phyloP scores from a whole-genome alignment of 805 yeast genomes.

The Candida golubevii region DNA sequence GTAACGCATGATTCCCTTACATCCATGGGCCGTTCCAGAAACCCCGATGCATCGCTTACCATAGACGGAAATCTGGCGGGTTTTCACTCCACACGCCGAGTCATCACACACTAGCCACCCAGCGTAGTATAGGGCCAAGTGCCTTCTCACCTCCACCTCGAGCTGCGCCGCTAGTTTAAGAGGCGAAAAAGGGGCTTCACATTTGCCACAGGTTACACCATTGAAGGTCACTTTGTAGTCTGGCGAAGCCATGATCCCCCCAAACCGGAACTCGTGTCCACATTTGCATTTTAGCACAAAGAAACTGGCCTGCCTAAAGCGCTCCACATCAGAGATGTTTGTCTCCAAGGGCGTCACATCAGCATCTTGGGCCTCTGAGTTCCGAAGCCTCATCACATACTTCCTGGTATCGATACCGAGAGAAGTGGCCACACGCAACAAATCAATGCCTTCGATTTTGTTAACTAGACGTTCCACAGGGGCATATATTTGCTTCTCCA shows the following conservation, averaged over 20 bases:
- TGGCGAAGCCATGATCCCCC: conserved; percentile 66
- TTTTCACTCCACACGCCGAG: conserved; percentile 67
- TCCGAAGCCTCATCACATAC: conserved; percentile 45
- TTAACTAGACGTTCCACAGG: conserved; percentile 87
- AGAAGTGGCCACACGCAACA: conserved; percentile 67
- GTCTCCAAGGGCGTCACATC: conserved; percentile 74
- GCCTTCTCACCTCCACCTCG: conserved; percentile 65
- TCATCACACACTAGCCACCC: conserved; percentile 88
- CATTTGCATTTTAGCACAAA: conserved; percentile 62
- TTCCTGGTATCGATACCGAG: conserved; percentile 73
- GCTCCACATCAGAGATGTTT: conserved; percentile 72
- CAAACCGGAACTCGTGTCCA: conserved; percentile 56
- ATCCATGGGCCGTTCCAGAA: conserved; percentile 56
- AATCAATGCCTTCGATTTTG: conserved; percentile 81
- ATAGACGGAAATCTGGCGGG: conserved; percentile 84
- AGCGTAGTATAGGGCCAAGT: conserved; percentile 75
- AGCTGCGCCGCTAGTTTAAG: conserved; percentile 65
- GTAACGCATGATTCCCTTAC: conserved; percentile 79
- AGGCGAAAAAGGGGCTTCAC: conserved; percentile 49
- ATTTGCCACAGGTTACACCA: conserved; percentile 68
- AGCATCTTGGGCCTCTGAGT: conserved; percentile 24
- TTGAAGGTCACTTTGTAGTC: conserved; percentile 57
- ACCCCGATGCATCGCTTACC: conserved; percentile 79
- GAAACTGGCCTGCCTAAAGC: conserved; percentile 63
- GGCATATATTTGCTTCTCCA: conserved; percentile 84